These are phyloP conservation scores for Sanguinoderma infundibulare DNA, from an alignment of 1,284 basidiomycete species.

Conservation along the genomic window DNA sequence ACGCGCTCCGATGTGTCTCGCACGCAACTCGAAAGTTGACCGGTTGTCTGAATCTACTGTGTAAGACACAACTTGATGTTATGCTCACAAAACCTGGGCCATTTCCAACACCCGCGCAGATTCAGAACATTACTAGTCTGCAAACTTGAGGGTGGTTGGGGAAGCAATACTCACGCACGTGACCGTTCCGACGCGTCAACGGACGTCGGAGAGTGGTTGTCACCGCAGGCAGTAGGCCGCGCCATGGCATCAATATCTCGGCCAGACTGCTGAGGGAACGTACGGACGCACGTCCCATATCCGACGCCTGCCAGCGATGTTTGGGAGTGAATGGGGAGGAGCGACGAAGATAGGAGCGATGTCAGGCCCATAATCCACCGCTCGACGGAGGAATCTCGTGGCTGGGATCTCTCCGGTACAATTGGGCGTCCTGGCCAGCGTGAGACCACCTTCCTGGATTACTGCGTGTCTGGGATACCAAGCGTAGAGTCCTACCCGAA, in stretches of 20 bases:
- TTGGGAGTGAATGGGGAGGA: not conserved
- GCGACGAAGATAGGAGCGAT: not conserved
- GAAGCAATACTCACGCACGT: too few relatives aligned
- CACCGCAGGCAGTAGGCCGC: conserved; percentile 3
- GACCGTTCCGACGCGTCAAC: conserved; percentile 27
- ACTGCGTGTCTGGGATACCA: not conserved
- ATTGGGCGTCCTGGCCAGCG: not conserved
- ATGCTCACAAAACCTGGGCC: not conserved
- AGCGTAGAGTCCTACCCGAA: not conserved
- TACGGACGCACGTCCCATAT: not conserved
- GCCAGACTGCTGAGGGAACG: not conserved
- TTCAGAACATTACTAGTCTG: not conserved
- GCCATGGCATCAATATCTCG: not conserved
- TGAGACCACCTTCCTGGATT: too few relatives aligned
- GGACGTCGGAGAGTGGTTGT: conserved; percentile 8
- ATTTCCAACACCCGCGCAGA: not conserved
- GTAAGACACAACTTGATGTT: not conserved
- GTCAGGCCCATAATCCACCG: conserved; percentile 4
- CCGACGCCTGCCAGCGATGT: not conserved
- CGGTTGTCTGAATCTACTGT: not conserved
- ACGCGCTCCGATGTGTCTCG: not conserved
- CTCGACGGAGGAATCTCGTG: not conserved
- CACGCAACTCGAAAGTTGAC: not conserved
- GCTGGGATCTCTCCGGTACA: not conserved
- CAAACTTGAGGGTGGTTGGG: too few relatives aligned